Evolutionary conservation across 495 filamentous ascomycete genomes (phyloP).

Genomic region (Apiosordaria backusii): DNA sequence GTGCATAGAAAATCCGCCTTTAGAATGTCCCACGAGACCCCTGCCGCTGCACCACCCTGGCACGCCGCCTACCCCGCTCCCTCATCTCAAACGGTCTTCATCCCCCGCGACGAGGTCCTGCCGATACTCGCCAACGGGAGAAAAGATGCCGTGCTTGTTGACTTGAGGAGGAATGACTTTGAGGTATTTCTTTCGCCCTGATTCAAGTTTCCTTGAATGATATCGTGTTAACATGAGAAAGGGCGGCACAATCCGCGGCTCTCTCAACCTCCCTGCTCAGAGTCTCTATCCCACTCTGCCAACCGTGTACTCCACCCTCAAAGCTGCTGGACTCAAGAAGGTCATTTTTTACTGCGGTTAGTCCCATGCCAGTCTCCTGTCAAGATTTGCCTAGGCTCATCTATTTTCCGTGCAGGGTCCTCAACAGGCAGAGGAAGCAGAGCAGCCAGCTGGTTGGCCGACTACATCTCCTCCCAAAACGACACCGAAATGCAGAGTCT

Average conservation of each 20-base stretch:
- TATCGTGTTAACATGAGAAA: neutral
- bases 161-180: slow-evolving; percentile 59
- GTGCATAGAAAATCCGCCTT: neutral
- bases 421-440: slow-evolving; percentile 60
- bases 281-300: slow-evolving; percentile 58
- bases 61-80: slow-evolving; percentile 30
- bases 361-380: slow-evolving; percentile 18
- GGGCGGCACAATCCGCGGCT: slow-evolving; percentile 64
- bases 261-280: slow-evolving; percentile 70
- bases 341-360: slow-evolving; percentile 69
- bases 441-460: slow-evolving; percentile 63
- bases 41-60: slow-evolving; percentile 22
- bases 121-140: slow-evolving; percentile 30
- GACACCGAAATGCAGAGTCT: slow-evolving; percentile 52
- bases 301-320: slow-evolving; percentile 53
- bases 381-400: neutral
- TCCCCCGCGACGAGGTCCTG: slow-evolving; percentile 31
- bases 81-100: slow-evolving; percentile 20
- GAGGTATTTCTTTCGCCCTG: slow-evolving; percentile 46
- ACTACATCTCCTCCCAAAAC: slow-evolving; percentile 49
- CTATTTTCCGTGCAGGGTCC: slow-evolving; percentile 46
- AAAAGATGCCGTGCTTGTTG: slow-evolving; percentile 58
- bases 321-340: slow-evolving; percentile 43
- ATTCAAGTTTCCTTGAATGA: too few species aligned
- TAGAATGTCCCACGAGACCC: neutral